Evolutionary conservation across 208 protist genomes (phyloP), one percentile per base, ranked within the genome.

Genomic region (Trypanosoma conorhini): DNA sequence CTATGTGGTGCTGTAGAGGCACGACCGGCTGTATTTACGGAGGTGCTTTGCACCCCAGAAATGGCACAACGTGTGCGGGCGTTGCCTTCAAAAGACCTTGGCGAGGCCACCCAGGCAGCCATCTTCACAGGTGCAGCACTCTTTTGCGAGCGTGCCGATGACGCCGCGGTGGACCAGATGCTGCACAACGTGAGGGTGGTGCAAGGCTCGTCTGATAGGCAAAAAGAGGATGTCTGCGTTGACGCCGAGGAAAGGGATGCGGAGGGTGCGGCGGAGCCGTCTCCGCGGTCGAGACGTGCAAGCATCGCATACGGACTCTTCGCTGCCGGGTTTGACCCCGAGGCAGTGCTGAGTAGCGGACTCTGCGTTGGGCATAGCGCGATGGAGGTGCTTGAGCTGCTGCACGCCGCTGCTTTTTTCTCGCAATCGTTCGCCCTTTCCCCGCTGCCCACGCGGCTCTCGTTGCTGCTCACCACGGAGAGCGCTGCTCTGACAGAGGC

Each of bases 291-390:
- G 61, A 15, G 58, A 70, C 26, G 65, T 67, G 24, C 72, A 74
- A 63, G 56, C 82, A 46, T 78, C 74, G 72, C 72, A 30, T 91
- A 87, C 66, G 74, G 69, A n/a, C 77, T 95, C 62, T 67, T 95
- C 64, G 83, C 77, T 56, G 64, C 62, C 21, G 89, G 89, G 61
- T 89, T 84, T 61, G 62, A 79, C 1, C 72, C 89, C 0, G 70
- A 76, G 12, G 60, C 78, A n/a, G 71, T 95, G 2, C 62, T 91
- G 19, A 72, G 74, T 55, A 91, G 87, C 70, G 72, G 79, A 13
- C 70, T 95, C 0, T 92, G 85, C 67, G 72, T 86, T 42, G 64
- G 80, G 40, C 59, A 88, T 22, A 64, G 69, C 10, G 76, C 78
- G 1, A 28, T 83, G 42, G 89, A 91, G 59, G 67, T 79, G 7